A percentile compares a stretch with the other conserved stretches of the same genome.
These are phyloP conservation scores for Citrus sinensis DNA, from an alignment of 345 rosid species.

Conservation along the genomic window DNA sequence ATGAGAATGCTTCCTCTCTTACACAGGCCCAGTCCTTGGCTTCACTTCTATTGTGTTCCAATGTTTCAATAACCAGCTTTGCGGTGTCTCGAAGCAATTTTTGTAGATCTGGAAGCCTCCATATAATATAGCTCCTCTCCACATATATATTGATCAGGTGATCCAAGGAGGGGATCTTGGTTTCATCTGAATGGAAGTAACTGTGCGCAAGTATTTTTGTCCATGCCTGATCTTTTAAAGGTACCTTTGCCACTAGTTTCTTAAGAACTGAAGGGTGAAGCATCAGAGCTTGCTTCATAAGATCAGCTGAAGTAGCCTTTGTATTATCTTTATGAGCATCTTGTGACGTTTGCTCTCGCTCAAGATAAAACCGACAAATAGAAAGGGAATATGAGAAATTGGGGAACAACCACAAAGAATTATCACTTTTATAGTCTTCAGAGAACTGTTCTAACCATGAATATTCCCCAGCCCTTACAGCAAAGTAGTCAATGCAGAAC, in stretches of 20 bases:
- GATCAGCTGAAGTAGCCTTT: slow-evolving; percentile 58
- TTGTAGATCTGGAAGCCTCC: slow-evolving; percentile 91
- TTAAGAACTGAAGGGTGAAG: slow-evolving; percentile 77
- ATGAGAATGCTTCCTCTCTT: slow-evolving; percentile 75
- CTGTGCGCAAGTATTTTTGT: slow-evolving; percentile 55
- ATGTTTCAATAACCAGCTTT: slow-evolving; percentile 43
- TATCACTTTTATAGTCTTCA: slow-evolving; percentile 64
- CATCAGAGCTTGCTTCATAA: slow-evolving; percentile 86
- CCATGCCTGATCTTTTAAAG: slow-evolving; percentile 80
- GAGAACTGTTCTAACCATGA: slow-evolving; percentile 77
- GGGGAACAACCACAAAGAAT: slow-evolving; percentile 85
- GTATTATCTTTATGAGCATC: slow-evolving; percentile 20
- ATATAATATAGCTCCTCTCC: slow-evolving; percentile 73
- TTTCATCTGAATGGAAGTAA: slow-evolving; percentile 58
- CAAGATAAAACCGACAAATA: slow-evolving; percentile 67
- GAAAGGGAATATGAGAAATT: slow-evolving; percentile 87
- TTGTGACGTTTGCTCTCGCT: slow-evolving; percentile 45
- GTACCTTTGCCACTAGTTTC: slow-evolving; percentile 74
- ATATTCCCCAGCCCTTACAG: slow-evolving; percentile 81
- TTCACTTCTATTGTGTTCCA: slow-evolving; percentile 49
- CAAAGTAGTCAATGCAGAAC: slow-evolving; percentile 87
- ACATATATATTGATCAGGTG: slow-evolving; percentile 75
- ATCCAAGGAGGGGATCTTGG: slow-evolving; percentile 67
- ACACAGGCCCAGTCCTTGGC: slow-evolving; percentile 75
- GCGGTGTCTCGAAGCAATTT: slow-evolving; percentile 62